phyloP scores from a whole-genome alignment of 1,139 yeast species.

The Lodderomyces oxycetoniae region DNA sequence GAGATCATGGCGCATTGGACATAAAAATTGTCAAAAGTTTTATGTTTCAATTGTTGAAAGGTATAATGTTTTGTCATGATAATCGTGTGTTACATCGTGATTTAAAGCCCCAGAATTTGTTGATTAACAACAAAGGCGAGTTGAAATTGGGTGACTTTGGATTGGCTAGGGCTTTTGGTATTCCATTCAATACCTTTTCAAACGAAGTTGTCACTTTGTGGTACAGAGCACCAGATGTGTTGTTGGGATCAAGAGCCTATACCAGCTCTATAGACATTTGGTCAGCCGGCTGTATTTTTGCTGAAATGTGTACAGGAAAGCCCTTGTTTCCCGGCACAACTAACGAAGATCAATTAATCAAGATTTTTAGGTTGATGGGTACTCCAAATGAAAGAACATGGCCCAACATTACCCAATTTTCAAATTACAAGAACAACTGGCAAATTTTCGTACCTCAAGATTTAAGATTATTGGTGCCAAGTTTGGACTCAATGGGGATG shows the following conservation, averaged over 20 bases:
- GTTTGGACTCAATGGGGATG: constrained; percentile 74
- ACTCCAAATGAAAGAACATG: constrained; percentile 94
- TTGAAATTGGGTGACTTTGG: constrained; percentile 97
- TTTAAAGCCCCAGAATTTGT: constrained; percentile 88
- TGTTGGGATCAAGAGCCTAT: constrained; percentile 90
- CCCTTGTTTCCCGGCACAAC: constrained; percentile 96
- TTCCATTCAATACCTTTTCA: constrained; percentile 94
- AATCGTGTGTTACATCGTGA: constrained; percentile 93
- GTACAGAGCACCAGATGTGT: constrained; percentile 98
- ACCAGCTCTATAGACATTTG: constrained; percentile 96
- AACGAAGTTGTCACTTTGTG: constrained; percentile 97
- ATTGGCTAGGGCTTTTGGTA: constrained; percentile 94
- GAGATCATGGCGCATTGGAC: constrained; percentile 78
- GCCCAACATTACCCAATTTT: constrained; percentile 87
- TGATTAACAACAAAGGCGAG: constrained; percentile 85
- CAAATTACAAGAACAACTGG: constrained; percentile 80
- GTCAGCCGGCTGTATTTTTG: constrained; percentile 98
- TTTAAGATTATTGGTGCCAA: constrained; percentile 69
- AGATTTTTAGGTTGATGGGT: constrained; percentile 90
- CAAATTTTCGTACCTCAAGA: constrained; percentile 80
- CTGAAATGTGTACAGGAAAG: constrained; percentile 98
- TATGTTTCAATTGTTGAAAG: constrained; percentile 87
- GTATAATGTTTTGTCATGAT: constrained; percentile 92
- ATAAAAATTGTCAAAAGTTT: constrained; percentile 78
- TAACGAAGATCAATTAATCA: constrained; percentile 87